A percentile compares a stretch with the other conserved stretches of the same genome.
These are phyloP conservation scores for Magnaporthiopsis rhizophila DNA, from an alignment of 2,329 filamentous ascomycete genomes.

Conservation along the genomic window DNA sequence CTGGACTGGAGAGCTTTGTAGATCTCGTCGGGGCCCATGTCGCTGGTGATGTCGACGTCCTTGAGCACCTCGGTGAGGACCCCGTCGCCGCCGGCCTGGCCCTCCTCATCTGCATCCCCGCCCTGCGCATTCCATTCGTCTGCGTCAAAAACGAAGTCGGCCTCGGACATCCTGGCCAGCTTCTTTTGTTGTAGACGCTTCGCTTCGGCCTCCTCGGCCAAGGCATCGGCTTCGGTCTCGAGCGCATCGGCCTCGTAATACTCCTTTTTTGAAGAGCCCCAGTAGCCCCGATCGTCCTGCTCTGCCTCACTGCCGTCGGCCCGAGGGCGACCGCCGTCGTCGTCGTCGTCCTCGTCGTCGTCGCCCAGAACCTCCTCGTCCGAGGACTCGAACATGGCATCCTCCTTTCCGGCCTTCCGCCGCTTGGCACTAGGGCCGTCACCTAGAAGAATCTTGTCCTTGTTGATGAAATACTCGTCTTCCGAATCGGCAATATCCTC, in stretches of 20 bases:
- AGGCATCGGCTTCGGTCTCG: slow-evolving; percentile 58
- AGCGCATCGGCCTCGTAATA: slow-evolving; percentile 84
- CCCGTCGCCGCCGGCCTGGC: slow-evolving; percentile 28
- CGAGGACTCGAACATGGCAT: slow-evolving; percentile 48
- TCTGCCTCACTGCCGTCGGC: slow-evolving; percentile 40
- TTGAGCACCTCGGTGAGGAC: slow-evolving; percentile 83
- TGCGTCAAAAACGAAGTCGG: slow-evolving; percentile 90
- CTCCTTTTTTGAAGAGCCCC: slow-evolving; percentile 81
- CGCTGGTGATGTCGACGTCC: slow-evolving; percentile 70
- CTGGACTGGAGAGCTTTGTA: slow-evolving; percentile 66
- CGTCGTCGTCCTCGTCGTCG: slow-evolving; percentile 17
- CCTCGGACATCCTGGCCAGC: slow-evolving; percentile 77
- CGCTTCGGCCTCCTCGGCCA: slow-evolving; percentile 89
- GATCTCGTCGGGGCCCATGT: slow-evolving; percentile 68
- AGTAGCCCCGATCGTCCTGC: slow-evolving; percentile 59
- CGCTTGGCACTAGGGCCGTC: slow-evolving; percentile 74
- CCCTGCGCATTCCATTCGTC: slow-evolving; percentile 67
- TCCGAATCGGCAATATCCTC: slow-evolving; percentile 89
- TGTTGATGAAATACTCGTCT: slow-evolving; percentile 83
- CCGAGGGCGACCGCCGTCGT: slow-evolving; percentile 24
- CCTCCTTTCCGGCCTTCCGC: slow-evolving; percentile 55
- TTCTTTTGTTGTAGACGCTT: slow-evolving; percentile 86
- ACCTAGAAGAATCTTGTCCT: slow-evolving; percentile 79
- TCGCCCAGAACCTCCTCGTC: slow-evolving; percentile 47
- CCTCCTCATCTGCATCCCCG: slow-evolving; percentile 36